Conservation (phyloP, 1,139 yeast species). For the Williopsis jadinii region DNA sequence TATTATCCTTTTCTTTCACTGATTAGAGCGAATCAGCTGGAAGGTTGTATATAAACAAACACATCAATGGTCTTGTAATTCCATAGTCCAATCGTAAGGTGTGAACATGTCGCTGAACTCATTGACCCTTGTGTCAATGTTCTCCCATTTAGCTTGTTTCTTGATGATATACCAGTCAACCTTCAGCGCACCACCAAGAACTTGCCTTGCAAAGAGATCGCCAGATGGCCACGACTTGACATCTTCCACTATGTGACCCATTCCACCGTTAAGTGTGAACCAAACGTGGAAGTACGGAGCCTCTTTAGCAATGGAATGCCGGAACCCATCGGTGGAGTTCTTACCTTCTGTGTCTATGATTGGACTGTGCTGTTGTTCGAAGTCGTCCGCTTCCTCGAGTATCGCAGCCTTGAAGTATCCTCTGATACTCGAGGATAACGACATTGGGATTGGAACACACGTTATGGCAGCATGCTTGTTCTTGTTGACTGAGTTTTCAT, state of each 20-base stretch:
- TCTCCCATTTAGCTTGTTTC: slow-evolving; percentile 26
- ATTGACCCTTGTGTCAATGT: slow-evolving; percentile 18
- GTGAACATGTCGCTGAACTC: slow-evolving; percentile 9
- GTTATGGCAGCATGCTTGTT: slow-evolving; percentile 34
- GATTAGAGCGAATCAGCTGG: too few species aligned
- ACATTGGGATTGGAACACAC: slow-evolving; percentile 36
- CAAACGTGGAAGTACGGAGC: slow-evolving; percentile 46
- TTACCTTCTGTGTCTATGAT: slow-evolving; percentile 30
- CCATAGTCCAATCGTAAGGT: slow-evolving; percentile 9
- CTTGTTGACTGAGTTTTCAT: slow-evolving; percentile 33
- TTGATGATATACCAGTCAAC: slow-evolving; percentile 28
- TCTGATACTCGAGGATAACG: slow-evolving; percentile 24
- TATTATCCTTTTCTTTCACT: background rate
- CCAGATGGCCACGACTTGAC: slow-evolving; percentile 35
- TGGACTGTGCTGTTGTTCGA: slow-evolving; percentile 27
- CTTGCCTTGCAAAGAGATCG: slow-evolving; percentile 37
- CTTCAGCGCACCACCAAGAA: slow-evolving; percentile 37
- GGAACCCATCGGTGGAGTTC: slow-evolving; percentile 26
- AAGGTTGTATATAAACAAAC: too few species aligned
- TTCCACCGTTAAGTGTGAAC: slow-evolving; percentile 39
- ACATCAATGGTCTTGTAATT: too few species aligned
- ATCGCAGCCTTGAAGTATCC: slow-evolving; percentile 38
- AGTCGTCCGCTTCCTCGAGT: slow-evolving; percentile 28
- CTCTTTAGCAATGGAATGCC: slow-evolving; percentile 35
- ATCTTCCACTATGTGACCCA: slow-evolving; percentile 44